Percentiles rank a stretch among this genome's conserved stretches.
phyloP scores from a whole-genome alignment of 495 filamentous ascomycete species.

The Hyphodiscus hymeniophilus region DNA sequence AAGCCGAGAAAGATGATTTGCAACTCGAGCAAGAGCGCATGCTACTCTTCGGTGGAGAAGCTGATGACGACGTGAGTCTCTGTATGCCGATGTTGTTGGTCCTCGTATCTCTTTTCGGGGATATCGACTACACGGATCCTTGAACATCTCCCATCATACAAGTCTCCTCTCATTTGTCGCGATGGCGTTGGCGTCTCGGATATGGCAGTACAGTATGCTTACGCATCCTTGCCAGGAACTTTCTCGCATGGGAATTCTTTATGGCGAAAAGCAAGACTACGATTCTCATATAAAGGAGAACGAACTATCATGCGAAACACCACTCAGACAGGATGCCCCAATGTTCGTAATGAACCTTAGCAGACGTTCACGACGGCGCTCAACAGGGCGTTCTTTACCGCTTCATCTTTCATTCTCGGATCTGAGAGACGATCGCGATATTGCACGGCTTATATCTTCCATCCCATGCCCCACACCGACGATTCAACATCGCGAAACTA shows the following conservation, averaged over 20 bases:
- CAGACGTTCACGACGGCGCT: constrained; percentile 6
- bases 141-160: constrained; percentile 11
- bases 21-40: constrained; percentile 14
- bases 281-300: too few species aligned
- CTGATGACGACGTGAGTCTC: constrained; percentile 23
- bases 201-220: constrained; percentile 16
- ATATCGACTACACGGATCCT: constrained; percentile 26
- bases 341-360: constrained; percentile 8
- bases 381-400: constrained; percentile 5
- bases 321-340: constrained; percentile 3
- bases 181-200: constrained; percentile 7
- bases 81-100: constrained; percentile 20
- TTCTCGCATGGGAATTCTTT: constrained; percentile 17
- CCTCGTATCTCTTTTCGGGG: constrained; percentile 19
- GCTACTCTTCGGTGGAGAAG: constrained; percentile 19
- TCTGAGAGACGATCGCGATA: constrained; percentile 16
- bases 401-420: constrained; percentile 17
- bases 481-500: constrained; percentile 18
- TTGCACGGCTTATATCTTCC: constrained; percentile 10
- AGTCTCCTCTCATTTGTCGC: constrained; percentile 4
- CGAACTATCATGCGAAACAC: constrained; percentile 6
- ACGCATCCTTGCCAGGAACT: constrained; percentile 21
- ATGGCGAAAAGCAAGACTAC: constrained; percentile 10
- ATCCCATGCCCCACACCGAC: constrained; percentile 1
- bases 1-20: constrained; percentile 17